phyloP scores from a whole-genome alignment of 768 basidiomycete species.

The Lactarius tabidus region DNA sequence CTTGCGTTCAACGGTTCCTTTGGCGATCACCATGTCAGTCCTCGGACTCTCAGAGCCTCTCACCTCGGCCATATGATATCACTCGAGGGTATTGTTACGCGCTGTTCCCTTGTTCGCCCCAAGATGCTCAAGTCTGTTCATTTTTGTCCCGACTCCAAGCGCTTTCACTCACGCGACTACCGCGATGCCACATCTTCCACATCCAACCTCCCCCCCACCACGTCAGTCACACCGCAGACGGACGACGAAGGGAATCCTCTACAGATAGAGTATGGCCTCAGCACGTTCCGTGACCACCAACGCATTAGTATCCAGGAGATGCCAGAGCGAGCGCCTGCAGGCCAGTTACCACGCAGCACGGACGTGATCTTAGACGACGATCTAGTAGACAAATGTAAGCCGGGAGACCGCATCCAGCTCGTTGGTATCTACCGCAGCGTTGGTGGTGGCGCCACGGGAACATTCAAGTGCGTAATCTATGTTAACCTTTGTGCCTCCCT shows the following conservation, averaged over 20 bases:
- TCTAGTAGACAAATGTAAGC: slow-evolving; percentile 95
- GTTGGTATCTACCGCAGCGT: slow-evolving; percentile 94
- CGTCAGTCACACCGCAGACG: slow-evolving; percentile 82
- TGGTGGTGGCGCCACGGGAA: slow-evolving; percentile 83
- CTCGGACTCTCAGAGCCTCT: slow-evolving; percentile 80
- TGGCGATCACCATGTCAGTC: slow-evolving; percentile 97
- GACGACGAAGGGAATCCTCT: slow-evolving; percentile 87
- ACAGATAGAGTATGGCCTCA: slow-evolving; percentile 89
- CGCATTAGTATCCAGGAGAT: slow-evolving; percentile 98
- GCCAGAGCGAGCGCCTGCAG: slow-evolving; percentile 97
- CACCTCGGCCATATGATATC: slow-evolving; percentile 97
- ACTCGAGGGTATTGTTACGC: slow-evolving; percentile 95
- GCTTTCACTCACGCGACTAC: slow-evolving; percentile 86
- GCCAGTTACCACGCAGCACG: slow-evolving; percentile 92
- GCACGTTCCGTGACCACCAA: slow-evolving; percentile 93
- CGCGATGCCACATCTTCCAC: slow-evolving; percentile 89
- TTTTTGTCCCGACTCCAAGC: slow-evolving; percentile 82
- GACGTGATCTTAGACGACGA: slow-evolving; percentile 97
- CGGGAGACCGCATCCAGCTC: slow-evolving; percentile 94
- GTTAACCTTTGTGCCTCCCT: background rate
- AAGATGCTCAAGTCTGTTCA: slow-evolving; percentile 98
- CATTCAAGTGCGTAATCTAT: slow-evolving; percentile 75
- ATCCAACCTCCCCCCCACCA: slow-evolving; percentile 80
- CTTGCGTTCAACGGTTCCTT: slow-evolving; percentile 95
- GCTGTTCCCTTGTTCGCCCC: slow-evolving; percentile 95